Base-by-base conservation (phyloP, 768 basidiomycete genomes). In the Gyrodon lividus region DNA sequence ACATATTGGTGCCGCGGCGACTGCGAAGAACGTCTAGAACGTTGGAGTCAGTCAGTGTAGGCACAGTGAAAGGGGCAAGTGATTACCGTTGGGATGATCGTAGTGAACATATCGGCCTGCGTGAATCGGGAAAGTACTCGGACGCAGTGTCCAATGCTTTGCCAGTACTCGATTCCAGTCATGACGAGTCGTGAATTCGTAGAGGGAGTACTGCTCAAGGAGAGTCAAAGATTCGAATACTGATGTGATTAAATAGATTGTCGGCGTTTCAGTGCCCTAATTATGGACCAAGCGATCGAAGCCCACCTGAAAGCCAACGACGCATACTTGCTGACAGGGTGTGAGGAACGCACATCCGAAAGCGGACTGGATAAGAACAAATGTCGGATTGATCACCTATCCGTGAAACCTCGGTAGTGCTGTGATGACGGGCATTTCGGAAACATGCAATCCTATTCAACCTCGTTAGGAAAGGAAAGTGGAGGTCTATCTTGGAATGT, bases 21-120 rank as follows among this genome's bases (percentile, higher is more conserved):
- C 39, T 4, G 74, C 63, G 40, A 75, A 73, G 34, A 72, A 46
- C 1, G 68, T 70, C 74, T 74, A 50, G 22, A 7, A 30, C 20
- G 26, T 22, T 10, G 4, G 5, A 37, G 34, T 4, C 12, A 43
- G 33, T 4, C 31, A 43, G 22, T 6, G 34, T 13, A 42, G 39
- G 43, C 9, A 35, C 19, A 28, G 19, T 4, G 14, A 37, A 12
- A 5, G 34, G 12, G 9, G 33, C 12, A 23, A 6, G 17, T 38
- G 13, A 43, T 50, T 24, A 70, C 67, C 34, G 57, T 66, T 28
- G 67, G 67, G 28, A 68, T 57, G 39, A 68, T 26, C 23, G 59
- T 60, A 30, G 64, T 68, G 35, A 55, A 5, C 40, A 66, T 53
- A 23, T 68, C 67, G 22, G 58, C 43, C 56, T 61, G 60, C 46